phyloP scores from a whole-genome alignment of 2,329 filamentous ascomycete species.

The Cladosporium sp. region DNA sequence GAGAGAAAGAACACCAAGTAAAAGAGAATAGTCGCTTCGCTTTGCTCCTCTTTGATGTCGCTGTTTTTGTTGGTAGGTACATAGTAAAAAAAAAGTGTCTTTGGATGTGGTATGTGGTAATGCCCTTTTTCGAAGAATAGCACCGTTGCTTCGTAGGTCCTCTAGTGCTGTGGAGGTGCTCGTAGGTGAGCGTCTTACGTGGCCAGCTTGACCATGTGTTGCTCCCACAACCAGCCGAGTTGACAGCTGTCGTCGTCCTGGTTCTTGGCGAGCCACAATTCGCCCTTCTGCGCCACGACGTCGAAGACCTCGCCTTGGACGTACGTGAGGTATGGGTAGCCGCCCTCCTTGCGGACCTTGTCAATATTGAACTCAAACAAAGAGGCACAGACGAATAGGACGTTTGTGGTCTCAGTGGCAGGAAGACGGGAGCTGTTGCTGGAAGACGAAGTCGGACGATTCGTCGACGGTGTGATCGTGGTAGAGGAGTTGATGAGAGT shows the following conservation, averaged over 20 bases:
- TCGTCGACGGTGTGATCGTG: slow-evolving; percentile 1
- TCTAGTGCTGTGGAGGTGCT: too few relatives aligned
- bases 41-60: background rate
- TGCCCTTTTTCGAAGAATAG: background rate
- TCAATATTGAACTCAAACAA: slow-evolving; percentile 97
- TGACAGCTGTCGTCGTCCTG: slow-evolving; percentile 78
- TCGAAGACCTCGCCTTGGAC: slow-evolving; percentile 74
- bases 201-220: slow-evolving; percentile 52
- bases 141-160: background rate
- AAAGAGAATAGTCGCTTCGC: background rate
- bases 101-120: background rate
- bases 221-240: slow-evolving; percentile 98
- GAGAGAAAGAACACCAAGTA: background rate
- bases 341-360: slow-evolving; percentile 83
- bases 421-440: slow-evolving; percentile 11
- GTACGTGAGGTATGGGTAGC: slow-evolving; percentile 94
- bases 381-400: slow-evolving; percentile 87
- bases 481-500: slow-evolving; percentile 5
- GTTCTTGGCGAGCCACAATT: slow-evolving; percentile 95
- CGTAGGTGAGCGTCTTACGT: too few relatives aligned
- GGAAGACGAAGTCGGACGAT: slow-evolving; percentile 9
- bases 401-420: slow-evolving; percentile 33
- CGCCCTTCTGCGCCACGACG: slow-evolving; percentile 90
- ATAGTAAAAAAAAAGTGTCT: background rate
- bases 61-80: background rate